Conservation (phyloP, 1,284 basidiomycete genomes). For the Lignosus rhinocerotis region DNA sequence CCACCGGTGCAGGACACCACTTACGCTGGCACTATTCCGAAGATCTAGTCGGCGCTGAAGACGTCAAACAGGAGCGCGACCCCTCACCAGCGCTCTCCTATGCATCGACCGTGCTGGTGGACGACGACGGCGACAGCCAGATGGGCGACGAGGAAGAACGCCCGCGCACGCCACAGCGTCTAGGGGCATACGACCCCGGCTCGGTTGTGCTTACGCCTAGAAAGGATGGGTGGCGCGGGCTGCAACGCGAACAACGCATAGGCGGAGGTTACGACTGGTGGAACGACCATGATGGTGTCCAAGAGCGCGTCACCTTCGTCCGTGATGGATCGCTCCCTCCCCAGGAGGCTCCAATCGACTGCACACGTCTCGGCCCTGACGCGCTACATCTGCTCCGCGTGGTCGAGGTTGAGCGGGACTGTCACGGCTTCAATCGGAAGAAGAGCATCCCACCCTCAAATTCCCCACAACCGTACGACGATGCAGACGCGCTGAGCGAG, state of each 20-base stretch:
- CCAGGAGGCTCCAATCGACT: neutral
- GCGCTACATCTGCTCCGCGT: neutral
- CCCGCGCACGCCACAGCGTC: slow-evolving; percentile 6
- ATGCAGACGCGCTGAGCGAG: slow-evolving; percentile 8
- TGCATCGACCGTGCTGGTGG: neutral
- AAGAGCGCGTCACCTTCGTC: slow-evolving; percentile 4
- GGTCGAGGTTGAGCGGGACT: neutral
- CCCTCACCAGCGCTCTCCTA: neutral
- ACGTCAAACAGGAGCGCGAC: neutral
- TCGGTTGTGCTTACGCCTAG: slow-evolving; percentile 16
- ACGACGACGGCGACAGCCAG: slow-evolving; percentile 15
- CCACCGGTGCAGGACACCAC: slow-evolving; percentile 6
- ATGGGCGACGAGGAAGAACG: slow-evolving; percentile 14
- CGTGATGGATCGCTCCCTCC: neutral
- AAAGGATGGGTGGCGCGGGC: slow-evolving; percentile 5
- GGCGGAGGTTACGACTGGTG: slow-evolving; percentile 8
- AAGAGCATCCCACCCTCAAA: too few relatives aligned
- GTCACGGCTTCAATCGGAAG: neutral
- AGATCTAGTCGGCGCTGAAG: neutral
- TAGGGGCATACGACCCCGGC: slow-evolving; percentile 8
- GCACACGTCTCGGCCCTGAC: neutral
- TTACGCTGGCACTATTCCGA: slow-evolving; percentile 14
- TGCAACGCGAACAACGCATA: slow-evolving; percentile 8
- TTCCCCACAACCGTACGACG: neutral
- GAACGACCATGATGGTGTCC: slow-evolving; percentile 3